Evolutionary conservation across 495 filamentous ascomycete species (phyloP).

Genomic region (Haplographium delicatum): DNA sequence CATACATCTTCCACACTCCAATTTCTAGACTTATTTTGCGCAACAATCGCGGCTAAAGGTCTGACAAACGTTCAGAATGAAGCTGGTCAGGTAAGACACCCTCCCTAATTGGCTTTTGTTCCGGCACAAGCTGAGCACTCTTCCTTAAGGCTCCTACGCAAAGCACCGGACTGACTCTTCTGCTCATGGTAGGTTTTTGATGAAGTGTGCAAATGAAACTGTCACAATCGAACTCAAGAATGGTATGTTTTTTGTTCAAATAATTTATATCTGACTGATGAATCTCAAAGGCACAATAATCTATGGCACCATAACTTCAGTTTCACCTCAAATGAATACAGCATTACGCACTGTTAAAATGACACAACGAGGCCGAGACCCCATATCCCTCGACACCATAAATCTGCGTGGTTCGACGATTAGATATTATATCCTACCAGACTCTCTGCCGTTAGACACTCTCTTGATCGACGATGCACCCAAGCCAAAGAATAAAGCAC

Average conservation of each 20-base stretch:
- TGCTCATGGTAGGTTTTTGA: constrained; percentile 69
- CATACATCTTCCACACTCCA: no score
- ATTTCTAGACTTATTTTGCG: no score
- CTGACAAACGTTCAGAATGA: constrained; percentile 83
- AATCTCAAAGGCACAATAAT: constrained; percentile 72
- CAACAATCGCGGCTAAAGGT: no score
- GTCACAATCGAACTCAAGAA: constrained; percentile 98
- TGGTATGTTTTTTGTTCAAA: constrained; percentile 46
- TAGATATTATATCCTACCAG: constrained; percentile 89
- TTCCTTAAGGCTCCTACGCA: constrained; percentile 21
- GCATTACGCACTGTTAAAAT: constrained; percentile 90
- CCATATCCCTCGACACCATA: constrained; percentile 87
- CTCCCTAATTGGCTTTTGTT: constrained; percentile 9
- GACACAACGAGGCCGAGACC: constrained; percentile 80
- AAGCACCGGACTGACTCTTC: constrained; percentile 33
- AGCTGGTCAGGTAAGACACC: constrained; percentile 86
- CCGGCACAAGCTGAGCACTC: constrained; percentile 27
- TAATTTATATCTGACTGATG: constrained; percentile 5
- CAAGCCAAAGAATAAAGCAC: constrained; percentile 98
- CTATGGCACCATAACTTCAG: constrained; percentile 90
- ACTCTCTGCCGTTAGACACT: constrained; percentile 89
- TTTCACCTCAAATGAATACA: constrained; percentile 97
- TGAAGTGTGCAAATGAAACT: constrained; percentile 98
- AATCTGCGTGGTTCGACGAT: constrained; percentile 92
- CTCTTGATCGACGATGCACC: constrained; percentile 92